Percentiles rank a stretch among this genome's conserved stretches.
These are phyloP conservation scores for Pleurozium schreberi DNA, from an alignment of 225 moss, liverwort and hornwort genomes.

Conservation along the genomic window DNA sequence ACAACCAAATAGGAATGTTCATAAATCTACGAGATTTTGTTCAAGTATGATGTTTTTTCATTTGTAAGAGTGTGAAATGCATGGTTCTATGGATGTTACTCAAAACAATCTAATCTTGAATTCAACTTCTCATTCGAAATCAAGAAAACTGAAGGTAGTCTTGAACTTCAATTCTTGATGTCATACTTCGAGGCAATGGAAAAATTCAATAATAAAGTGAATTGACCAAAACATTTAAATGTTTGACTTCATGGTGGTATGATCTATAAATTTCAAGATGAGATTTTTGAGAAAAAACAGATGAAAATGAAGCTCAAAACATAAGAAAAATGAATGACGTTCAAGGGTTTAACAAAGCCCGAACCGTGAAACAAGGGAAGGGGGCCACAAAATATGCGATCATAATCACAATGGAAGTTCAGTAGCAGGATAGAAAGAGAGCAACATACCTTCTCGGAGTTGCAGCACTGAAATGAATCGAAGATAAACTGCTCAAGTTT, in stretches of 20 bases:
- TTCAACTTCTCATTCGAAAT: background rate
- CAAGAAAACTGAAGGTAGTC: background rate
- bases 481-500: slow-evolving; percentile 92
- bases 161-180: background rate
- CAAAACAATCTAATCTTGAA: background rate
- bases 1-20: background rate
- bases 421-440: background rate
- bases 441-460: slow-evolving; percentile 47
- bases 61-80: background rate
- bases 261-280: background rate
- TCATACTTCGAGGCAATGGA: background rate
- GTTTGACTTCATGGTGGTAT: background rate
- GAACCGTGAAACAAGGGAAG: background rate
- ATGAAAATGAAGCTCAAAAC: background rate
- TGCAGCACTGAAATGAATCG: slow-evolving; percentile 64
- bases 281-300: background rate
- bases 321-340: background rate
- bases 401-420: background rate
- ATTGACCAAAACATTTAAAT: background rate
- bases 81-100: background rate
- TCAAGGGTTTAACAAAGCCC: background rate
- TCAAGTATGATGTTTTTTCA: background rate
- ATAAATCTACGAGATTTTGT: background rate
- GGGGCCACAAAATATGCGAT: background rate
- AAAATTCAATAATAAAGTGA: background rate